Conservation (phyloP, 306 rosid species). For the Trifolium subterraneum region DNA sequence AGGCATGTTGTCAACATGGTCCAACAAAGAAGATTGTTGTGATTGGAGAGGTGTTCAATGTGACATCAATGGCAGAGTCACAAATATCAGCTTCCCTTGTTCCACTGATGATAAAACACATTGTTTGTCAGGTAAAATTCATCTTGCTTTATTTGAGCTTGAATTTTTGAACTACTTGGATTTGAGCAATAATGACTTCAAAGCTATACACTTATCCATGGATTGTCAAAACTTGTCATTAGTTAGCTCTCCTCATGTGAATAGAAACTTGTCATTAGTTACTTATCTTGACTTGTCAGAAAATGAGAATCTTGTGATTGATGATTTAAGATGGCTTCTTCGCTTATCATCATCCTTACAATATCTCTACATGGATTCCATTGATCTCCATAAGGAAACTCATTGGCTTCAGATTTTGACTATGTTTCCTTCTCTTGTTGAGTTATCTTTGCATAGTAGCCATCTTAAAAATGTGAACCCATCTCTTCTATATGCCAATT, state of each 20-base stretch:
- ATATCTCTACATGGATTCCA: neutral
- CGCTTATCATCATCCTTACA: slow-evolving; percentile 3
- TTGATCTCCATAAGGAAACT: neutral
- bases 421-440: neutral
- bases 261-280: neutral
- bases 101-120: neutral
- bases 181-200: slow-evolving; percentile 1
- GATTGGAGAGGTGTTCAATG: slow-evolving; percentile 1
- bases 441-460: neutral
- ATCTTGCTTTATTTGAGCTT: neutral
- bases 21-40: neutral
- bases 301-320: neutral
- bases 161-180: slow-evolving; percentile 2
- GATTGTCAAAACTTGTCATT: neutral
- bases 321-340: slow-evolving; percentile 10
- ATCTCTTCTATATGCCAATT: neutral
- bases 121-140: neutral
- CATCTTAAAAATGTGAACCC: neutral
- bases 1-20: neutral
- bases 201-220: neutral
- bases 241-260: neutral
- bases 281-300: neutral
- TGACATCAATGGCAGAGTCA: slow-evolving; percentile 10
- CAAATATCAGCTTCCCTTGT: neutral
- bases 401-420: neutral